These are phyloP conservation scores for Capronia coronata DNA, from an alignment of 2,329 filamentous ascomycete genomes.

Conservation along the genomic window DNA sequence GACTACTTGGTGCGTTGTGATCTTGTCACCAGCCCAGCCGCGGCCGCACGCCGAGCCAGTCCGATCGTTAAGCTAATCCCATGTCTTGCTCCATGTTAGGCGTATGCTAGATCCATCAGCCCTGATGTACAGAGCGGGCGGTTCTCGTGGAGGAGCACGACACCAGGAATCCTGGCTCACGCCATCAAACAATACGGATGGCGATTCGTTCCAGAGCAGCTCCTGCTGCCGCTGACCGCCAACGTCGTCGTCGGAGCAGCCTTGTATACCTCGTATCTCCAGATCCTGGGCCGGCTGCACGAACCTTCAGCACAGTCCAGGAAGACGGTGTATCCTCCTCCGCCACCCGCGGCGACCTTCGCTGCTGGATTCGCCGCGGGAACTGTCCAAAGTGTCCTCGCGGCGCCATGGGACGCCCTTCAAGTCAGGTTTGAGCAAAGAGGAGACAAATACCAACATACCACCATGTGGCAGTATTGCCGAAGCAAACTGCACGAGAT, in stretches of 20 bases:
- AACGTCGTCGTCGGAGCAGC: conserved; percentile 58
- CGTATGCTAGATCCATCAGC: conserved; percentile 58
- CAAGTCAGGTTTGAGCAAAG: conserved; percentile 55
- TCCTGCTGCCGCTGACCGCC: conserved; percentile 56
- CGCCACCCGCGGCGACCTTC: conserved; percentile 49
- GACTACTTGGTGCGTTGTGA: conserved; percentile 56
- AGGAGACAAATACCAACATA: conserved; percentile 34
- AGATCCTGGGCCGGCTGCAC: conserved; percentile 52
- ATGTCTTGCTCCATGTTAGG: conserved; percentile 35
- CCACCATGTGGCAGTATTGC: conserved; percentile 59
- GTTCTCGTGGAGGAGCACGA: conserved; percentile 54
- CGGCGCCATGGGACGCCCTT: conserved; percentile 58
- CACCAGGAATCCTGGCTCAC: conserved; percentile 55
- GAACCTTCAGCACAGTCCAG: conserved; percentile 51
- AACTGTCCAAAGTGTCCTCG: conserved; percentile 54
- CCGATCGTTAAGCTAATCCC: not conserved
- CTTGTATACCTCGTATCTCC: conserved; percentile 58
- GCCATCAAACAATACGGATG: conserved; percentile 57
- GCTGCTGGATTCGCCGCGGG: conserved; percentile 55
- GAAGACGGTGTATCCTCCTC: conserved; percentile 56
- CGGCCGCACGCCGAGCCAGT: too few relatives aligned
- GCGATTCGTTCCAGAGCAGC: conserved; percentile 58
- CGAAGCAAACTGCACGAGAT: conserved; percentile 53
- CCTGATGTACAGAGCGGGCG: conserved; percentile 46
- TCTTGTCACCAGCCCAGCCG: not conserved